Evolutionary conservation across 108 stramenopile species (phyloP).

Genomic region (Parmales sp.): DNA sequence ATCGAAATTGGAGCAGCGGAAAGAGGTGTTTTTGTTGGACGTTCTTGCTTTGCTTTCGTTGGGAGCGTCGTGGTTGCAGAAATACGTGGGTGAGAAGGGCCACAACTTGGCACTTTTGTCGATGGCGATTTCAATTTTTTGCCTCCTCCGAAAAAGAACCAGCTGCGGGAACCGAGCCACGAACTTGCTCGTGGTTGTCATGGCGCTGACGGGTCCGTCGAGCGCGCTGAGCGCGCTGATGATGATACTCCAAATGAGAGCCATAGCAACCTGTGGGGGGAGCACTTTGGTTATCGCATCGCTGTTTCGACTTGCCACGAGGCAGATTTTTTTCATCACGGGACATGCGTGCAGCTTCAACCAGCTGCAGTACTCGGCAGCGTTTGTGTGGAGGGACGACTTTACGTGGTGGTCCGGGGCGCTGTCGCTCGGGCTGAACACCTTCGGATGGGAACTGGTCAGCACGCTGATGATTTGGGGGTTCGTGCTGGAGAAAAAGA

Average conservation of each 20-base stretch:
- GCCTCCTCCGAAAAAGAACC: no score
- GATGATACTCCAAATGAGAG: not conserved
- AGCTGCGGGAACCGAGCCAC: not conserved
- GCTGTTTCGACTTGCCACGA: constrained; percentile 53
- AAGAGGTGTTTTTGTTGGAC: not conserved
- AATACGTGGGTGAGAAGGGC: no score
- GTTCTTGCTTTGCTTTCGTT: not conserved
- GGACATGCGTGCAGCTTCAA: constrained; percentile 72
- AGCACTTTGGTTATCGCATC: constrained; percentile 44
- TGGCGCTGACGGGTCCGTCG: not conserved
- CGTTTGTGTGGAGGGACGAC: constrained; percentile 61
- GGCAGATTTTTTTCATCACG: constrained; percentile 64
- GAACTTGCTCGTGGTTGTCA: not conserved
- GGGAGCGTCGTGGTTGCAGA: not conserved
- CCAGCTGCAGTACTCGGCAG: constrained; percentile 63
- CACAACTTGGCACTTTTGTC: not conserved
- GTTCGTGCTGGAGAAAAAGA: constrained; percentile 14
- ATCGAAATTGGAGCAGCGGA: no score
- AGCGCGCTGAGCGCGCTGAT: not conserved
- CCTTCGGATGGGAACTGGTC: constrained; percentile 71
- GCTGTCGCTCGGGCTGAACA: constrained; percentile 61
- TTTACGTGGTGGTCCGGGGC: constrained; percentile 59
- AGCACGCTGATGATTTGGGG: constrained; percentile 41
- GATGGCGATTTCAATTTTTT: no score
- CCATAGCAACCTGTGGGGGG: no score